Conservation (phyloP, 768 basidiomycete species). For the Amanita subjunquillea region DNA sequence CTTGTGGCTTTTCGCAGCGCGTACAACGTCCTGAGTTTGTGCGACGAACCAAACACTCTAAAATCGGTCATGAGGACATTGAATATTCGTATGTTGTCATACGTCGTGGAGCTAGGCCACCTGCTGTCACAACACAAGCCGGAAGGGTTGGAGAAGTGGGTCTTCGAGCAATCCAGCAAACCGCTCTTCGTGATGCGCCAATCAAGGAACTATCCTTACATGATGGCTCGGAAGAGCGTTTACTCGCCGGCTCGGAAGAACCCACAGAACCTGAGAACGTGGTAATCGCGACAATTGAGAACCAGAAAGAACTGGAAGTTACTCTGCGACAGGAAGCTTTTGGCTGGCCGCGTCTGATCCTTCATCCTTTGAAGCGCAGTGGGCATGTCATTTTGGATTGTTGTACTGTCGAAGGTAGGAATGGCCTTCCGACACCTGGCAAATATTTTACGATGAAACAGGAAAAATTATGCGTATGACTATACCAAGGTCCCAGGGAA, state of each 20-base stretch:
- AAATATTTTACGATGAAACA: conserved; percentile 19
- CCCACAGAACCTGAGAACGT: background rate
- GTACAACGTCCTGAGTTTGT: conserved; percentile 81
- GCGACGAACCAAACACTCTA: conserved; percentile 80
- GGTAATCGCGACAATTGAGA: conserved; percentile 4
- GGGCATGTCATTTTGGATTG: conserved; percentile 90
- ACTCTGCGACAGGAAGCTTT: conserved; percentile 67
- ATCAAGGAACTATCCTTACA: conserved; percentile 34
- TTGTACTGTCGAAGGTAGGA: conserved; percentile 77
- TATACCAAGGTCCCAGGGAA: conserved; percentile 91
- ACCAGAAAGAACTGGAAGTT: conserved; percentile 31
- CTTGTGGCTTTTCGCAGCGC: conserved; percentile 83
- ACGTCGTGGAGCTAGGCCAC: conserved; percentile 66
- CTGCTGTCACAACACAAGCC: conserved; percentile 20
- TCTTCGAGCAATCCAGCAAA: conserved; percentile 28
- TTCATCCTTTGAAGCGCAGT: conserved; percentile 84
- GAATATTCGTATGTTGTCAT: conserved; percentile 89
- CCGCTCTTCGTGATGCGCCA: conserved; percentile 15
- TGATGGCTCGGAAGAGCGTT: conserved; percentile 16
- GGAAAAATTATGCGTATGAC: conserved; percentile 89
- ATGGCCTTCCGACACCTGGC: conserved; percentile 33
- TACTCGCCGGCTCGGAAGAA: background rate
- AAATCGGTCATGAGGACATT: conserved; percentile 75
- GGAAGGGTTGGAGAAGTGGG: conserved; percentile 50
- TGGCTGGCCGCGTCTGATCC: conserved; percentile 83